Base-by-base conservation (phyloP, 768 basidiomycete species). In the Phanerodontia chrysosporium region DNA sequence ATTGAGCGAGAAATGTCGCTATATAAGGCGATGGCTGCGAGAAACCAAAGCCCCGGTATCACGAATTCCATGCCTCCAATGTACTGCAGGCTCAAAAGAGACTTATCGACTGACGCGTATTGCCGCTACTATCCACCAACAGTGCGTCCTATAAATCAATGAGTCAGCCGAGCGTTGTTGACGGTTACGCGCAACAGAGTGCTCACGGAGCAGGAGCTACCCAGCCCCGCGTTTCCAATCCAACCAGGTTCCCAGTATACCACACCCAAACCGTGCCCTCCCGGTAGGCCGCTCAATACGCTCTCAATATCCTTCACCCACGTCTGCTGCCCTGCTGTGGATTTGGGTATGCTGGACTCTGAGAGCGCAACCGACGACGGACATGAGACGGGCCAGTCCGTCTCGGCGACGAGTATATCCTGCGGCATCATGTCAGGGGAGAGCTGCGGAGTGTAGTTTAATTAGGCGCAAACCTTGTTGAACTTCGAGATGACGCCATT, bases 221-320 rank as follows among this genome's bases (percentile, higher is more conserved):
- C 72, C 27, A 73, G 58, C 53, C 69, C 73, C 14, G 81, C 83
- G 59, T 77, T 83, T 2, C 82, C 83, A 49, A 85, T 74, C 84
- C 85, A 87, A 48, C 75, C 83, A 22, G 84, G 84, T 63, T 87
- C 84, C 85, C 84, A 87, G 65, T 86, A 85, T n/a, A 81, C 76
- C 8, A 80, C 77, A 10, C 80, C 79, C n/a, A 80, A 73, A 4
- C 70, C 72, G 28, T 55, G 56, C 9, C 72, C 69, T 2, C 63
- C 61, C 2, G 73, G 70, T 16, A 85, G 62, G 3, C 68, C 72
- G 21, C 72, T 67, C 25, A 87, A 65, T 2, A 80, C 78, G 46
- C 72, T 76, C 55, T 73, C 75, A 60, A 85, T 83, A 45, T 76
- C 79, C 9, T 73, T 67, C 5, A 82, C 75, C 83, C 83, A 85